A percentile compares a stretch with the other conserved stretches of the same genome.
phyloP scores from a whole-genome alignment of 2,329 filamentous ascomycete species.

The Colletotrichum zoysiae region DNA sequence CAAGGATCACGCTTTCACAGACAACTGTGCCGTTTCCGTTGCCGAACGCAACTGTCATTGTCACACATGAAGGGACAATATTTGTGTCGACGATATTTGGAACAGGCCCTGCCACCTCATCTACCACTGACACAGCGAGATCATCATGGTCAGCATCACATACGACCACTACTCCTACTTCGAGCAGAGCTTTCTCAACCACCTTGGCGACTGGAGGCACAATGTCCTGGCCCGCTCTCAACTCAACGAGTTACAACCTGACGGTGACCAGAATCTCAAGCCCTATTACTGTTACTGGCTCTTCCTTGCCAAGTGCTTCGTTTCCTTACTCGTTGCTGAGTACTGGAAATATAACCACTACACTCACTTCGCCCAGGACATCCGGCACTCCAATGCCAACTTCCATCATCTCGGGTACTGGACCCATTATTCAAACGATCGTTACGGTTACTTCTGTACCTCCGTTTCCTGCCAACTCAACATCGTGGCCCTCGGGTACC shows the following conservation, averaged over 20 bases:
- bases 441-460: background rate
- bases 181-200: background rate
- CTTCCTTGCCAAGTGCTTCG: background rate
- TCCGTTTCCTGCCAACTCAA: slow-evolving; percentile 21
- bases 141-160: background rate
- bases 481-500: slow-evolving; percentile 15
- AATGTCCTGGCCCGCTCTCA: background rate
- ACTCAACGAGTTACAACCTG: background rate
- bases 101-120: background rate
- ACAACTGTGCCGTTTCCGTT: background rate
- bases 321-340: background rate
- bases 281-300: background rate
- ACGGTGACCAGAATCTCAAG: background rate
- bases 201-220: background rate
- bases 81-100: background rate
- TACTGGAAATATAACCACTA: background rate
- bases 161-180: background rate
- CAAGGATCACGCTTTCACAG: background rate
- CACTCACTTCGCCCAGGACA: background rate
- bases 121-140: background rate
- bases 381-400: background rate
- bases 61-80: slow-evolving; percentile 11
- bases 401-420: background rate
- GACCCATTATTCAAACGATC: background rate
- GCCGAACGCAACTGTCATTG: slow-evolving; percentile 16